Evolutionary conservation across 257 asterid genomes (phyloP), one percentile per base, ranked within the genome.

Genomic region (Penstemon davidsonii): DNA sequence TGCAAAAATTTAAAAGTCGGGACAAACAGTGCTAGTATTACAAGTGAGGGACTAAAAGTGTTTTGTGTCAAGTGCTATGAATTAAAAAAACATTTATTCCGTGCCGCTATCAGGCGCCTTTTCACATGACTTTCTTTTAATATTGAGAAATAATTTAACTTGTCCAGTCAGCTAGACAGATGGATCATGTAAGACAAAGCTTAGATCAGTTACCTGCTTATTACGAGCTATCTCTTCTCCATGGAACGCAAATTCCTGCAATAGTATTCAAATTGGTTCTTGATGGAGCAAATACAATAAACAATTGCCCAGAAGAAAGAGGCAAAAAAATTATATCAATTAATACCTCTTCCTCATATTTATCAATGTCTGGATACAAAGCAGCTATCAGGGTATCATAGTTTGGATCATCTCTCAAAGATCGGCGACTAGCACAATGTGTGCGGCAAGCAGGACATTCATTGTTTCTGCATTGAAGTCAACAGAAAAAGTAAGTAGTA

Each of bases 391-490:
- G 84, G 53, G 95, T 87, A 83, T 94, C 97, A 86, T 88, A 94
- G 79, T 91, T 94, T 41, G 99, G 99, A 82, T 94, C 99, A 79
- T 94, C 97, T 77, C 99, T 87, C 81, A 91, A 75, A 76, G 99
- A 94, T 71, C 97, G 95, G 67, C 99, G 96, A 86, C 99, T 94
- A 63, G 99, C 99, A 81, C 99, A 94, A 79, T 91, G 99, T 39
- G 99, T 91, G 70, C 99, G 97, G 83, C 99, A 94, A 81, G 99
- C 96, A 51, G 99, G 99, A 77, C 99, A 94, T 80, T 94, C 99
- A 66, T 91, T 94, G 78, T 91, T 94, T 84, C 97, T 91, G 85
- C 75, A 79, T 75, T 70, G 63, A 74, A 60, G 55, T 72, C 52
- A 57, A 66, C 33, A 39, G 55, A 25, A 74, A 41, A 66, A n/a